These are phyloP conservation scores for Andrographis paniculata DNA, from an alignment of 305 asterid species.

Conservation along the genomic window DNA sequence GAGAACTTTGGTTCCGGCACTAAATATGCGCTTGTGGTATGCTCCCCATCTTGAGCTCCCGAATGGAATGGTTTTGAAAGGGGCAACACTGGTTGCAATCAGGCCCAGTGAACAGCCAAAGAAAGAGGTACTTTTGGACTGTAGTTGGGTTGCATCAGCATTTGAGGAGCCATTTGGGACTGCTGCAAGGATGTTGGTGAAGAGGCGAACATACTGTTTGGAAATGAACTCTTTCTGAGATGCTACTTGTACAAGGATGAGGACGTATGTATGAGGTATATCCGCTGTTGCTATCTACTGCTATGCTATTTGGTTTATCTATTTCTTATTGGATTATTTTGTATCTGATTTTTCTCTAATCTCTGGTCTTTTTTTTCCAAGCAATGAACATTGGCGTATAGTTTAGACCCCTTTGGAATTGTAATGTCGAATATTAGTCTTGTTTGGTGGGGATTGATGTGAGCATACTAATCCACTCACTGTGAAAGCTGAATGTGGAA, in stretches of 20 bases:
- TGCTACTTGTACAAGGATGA: slow-evolving; percentile 2
- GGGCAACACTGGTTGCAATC: slow-evolving; percentile 88
- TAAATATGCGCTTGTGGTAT: slow-evolving; percentile 86
- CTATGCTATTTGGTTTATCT: slow-evolving; percentile 3
- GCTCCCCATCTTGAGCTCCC: slow-evolving; percentile 80
- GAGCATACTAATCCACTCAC: background rate
- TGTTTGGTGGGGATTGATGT: background rate
- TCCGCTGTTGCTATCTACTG: background rate
- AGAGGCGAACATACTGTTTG: slow-evolving; percentile 90
- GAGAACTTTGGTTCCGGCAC: slow-evolving; percentile 78
- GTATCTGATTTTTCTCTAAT: background rate
- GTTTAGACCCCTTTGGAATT: background rate
- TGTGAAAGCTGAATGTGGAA: background rate
- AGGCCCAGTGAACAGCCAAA: slow-evolving; percentile 78
- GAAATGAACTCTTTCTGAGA: slow-evolving; percentile 92
- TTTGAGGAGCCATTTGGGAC: slow-evolving; percentile 85
- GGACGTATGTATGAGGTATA: slow-evolving; percentile 37
- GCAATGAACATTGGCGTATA: background rate
- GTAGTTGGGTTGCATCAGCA: slow-evolving; percentile 60
- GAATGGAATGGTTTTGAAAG: slow-evolving; percentile 69
- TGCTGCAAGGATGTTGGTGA: slow-evolving; percentile 88
- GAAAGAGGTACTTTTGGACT: slow-evolving; percentile 51
- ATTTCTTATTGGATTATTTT: slow-evolving; percentile 4
- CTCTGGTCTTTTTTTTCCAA: background rate
- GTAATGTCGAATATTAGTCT: background rate